A percentile compares a stretch with the other conserved stretches of the same genome.
phyloP scores from a whole-genome alignment of 768 basidiomycete genomes.

The Boletellus ananiceps region DNA sequence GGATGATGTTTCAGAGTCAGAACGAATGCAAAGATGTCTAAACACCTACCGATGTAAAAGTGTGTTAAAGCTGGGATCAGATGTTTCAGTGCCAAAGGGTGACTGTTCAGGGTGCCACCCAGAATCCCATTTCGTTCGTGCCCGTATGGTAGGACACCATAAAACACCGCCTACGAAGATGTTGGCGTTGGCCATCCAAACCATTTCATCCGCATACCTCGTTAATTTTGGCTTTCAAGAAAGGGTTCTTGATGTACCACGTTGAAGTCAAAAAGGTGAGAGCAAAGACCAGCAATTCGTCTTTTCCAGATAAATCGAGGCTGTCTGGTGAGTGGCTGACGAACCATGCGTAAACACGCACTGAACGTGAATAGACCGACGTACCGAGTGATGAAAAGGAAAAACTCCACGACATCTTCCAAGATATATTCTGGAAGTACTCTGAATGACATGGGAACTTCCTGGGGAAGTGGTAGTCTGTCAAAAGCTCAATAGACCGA shows the following conservation, averaged over 20 bases:
- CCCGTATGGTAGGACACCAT: constrained; percentile 63
- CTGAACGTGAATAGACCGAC: constrained; percentile 17
- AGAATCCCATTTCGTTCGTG: constrained; percentile 68
- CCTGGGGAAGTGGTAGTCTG: constrained; percentile 80
- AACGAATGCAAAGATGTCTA: neutral
- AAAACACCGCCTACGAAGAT: constrained; percentile 59
- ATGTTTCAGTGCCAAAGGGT: constrained; percentile 80
- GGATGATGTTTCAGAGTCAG: constrained; percentile 1
- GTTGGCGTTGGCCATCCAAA: constrained; percentile 1
- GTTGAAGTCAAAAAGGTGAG: constrained; percentile 91
- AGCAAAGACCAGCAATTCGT: constrained; percentile 80
- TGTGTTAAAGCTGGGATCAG: constrained; percentile 88
- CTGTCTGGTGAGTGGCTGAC: constrained; percentile 68
- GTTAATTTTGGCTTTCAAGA: constrained; percentile 93
- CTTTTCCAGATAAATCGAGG: constrained; percentile 79
- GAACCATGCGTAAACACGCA: constrained; percentile 2
- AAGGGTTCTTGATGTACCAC: constrained; percentile 98
- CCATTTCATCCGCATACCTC: constrained; percentile 50
- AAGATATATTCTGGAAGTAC: constrained; percentile 91
- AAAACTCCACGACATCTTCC: constrained; percentile 90
- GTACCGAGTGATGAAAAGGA: constrained; percentile 78
- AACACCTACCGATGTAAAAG: constrained; percentile 79
- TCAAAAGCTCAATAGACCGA: constrained; percentile 5
- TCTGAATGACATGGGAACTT: constrained; percentile 80
- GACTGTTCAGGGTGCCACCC: constrained; percentile 76